Conservation (phyloP, 768 basidiomycete species). For the Tricholoma hemisulphureum region DNA sequence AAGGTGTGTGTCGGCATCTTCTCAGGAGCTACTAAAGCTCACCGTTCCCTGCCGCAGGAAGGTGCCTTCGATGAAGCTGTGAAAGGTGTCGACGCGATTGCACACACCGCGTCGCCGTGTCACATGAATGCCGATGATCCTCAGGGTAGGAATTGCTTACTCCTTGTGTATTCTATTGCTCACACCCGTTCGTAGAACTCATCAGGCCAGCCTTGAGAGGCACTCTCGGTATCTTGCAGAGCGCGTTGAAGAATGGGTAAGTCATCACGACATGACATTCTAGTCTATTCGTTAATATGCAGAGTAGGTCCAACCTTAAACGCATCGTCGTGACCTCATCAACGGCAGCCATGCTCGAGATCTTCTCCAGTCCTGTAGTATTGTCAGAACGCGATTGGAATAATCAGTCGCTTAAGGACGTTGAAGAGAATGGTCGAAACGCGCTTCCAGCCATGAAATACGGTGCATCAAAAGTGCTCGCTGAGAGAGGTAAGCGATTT, state of each 20-base stretch:
- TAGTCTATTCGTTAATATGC: background rate
- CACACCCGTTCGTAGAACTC: constrained; percentile 40
- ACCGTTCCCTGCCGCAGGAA: constrained; percentile 36
- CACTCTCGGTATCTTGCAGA: constrained; percentile 60
- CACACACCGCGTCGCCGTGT: constrained; percentile 62
- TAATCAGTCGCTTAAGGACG: constrained; percentile 42
- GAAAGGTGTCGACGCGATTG: constrained; percentile 62
- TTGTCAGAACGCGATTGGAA: constrained; percentile 63
- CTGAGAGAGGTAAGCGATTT: constrained; percentile 46
- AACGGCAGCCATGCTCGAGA: constrained; percentile 42
- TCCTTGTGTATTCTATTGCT: background rate
- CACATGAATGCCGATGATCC: constrained; percentile 41
- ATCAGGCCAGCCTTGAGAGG: constrained; percentile 72
- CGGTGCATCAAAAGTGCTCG: constrained; percentile 55
- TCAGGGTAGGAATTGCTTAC: constrained; percentile 8
- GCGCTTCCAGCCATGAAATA: constrained; percentile 46
- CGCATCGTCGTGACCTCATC: constrained; percentile 66
- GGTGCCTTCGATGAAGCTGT: constrained; percentile 74
- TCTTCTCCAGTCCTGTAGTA: constrained; percentile 18
- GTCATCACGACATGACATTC: background rate
- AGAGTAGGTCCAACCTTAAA: constrained; percentile 37
- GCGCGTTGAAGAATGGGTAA: constrained; percentile 53
- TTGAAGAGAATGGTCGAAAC: constrained; percentile 48
- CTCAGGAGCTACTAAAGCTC: background rate
- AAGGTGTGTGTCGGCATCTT: constrained; percentile 11